Percentiles rank a stretch among this genome's conserved stretches.
Evolutionary conservation across 2,329 filamentous ascomycete genomes (phyloP).

Genomic region (Trichoderma oligosporum): DNA sequence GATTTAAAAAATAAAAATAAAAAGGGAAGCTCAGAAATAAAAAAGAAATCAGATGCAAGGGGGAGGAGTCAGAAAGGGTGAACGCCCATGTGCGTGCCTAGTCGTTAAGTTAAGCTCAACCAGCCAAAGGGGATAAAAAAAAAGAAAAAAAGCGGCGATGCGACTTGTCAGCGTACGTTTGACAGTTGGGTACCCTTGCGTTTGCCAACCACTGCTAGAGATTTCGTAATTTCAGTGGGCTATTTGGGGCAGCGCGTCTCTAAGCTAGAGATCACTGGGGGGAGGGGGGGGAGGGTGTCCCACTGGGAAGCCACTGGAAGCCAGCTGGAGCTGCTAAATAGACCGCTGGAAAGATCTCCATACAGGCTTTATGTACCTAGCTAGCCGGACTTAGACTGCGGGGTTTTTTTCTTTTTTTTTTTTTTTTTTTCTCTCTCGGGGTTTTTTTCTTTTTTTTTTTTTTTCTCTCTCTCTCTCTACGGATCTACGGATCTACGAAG

Average conservation of each 20-base stretch:
- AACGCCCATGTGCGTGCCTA: constrained; percentile 9
- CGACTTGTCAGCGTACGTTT: no score
- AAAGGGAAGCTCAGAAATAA: neutral
- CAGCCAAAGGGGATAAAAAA: no score
- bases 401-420: no score
- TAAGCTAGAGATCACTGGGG: neutral
- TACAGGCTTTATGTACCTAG: neutral
- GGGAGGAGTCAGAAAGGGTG: neutral
- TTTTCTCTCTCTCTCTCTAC: no score
- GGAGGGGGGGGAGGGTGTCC: no score
- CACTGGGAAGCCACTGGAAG: neutral
- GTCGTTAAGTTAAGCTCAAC: constrained; percentile 16
- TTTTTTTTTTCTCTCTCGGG: no score
- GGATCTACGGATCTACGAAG: no score
- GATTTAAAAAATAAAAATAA: neutral
- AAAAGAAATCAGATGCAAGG: constrained; percentile 17
- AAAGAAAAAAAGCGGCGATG: constrained; percentile 1
- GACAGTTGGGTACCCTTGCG: no score
- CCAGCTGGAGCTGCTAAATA: neutral
- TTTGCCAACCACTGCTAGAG: no score
- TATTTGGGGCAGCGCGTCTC: neutral
- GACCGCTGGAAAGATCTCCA: constrained; percentile 10
- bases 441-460: no score
- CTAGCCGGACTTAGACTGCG: neutral
- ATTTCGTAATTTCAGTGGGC: constrained; percentile 8